Percentiles rank a stretch among this genome's conserved stretches.
Conservation (phyloP, 2,329 filamentous ascomycete species). For the Fusarium duplospermum region DNA sequence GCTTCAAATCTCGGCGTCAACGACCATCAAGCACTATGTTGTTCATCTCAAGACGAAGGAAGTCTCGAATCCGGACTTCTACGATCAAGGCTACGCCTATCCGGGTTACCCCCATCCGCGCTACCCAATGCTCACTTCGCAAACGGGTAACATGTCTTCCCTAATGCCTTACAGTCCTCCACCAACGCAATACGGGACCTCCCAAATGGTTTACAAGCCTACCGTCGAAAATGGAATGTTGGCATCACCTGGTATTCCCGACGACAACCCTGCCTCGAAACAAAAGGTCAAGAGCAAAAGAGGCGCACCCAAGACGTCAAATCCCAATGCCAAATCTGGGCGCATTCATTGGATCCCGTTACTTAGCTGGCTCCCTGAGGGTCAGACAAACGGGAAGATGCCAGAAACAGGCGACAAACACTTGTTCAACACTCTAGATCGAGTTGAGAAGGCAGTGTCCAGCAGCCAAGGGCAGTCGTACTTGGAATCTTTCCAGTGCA, state of each 20-base stretch:
- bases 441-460: background rate
- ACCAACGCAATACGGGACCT: background rate
- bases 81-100: too few relatives aligned
- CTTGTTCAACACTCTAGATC: background rate
- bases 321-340: background rate
- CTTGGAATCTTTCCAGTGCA: background rate
- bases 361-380: background rate
- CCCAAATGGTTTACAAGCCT: background rate
- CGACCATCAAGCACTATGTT: background rate
- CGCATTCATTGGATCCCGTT: background rate
- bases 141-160: background rate
- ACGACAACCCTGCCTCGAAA: background rate
- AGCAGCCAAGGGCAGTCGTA: background rate
- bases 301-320: background rate
- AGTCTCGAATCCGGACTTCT: background rate
- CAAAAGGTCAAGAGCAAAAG: background rate
- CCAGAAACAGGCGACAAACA: background rate
- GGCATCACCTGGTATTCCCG: too few relatives aligned
- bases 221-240: background rate
- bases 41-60: background rate
- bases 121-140: background rate
- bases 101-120: too few relatives aligned
- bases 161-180: background rate
- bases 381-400: background rate
- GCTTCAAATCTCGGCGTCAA: background rate